Evolutionary conservation across 257 asterid species (phyloP), one percentile per base, ranked within the genome.

Genomic region (Nyctanthes arbortristis): DNA sequence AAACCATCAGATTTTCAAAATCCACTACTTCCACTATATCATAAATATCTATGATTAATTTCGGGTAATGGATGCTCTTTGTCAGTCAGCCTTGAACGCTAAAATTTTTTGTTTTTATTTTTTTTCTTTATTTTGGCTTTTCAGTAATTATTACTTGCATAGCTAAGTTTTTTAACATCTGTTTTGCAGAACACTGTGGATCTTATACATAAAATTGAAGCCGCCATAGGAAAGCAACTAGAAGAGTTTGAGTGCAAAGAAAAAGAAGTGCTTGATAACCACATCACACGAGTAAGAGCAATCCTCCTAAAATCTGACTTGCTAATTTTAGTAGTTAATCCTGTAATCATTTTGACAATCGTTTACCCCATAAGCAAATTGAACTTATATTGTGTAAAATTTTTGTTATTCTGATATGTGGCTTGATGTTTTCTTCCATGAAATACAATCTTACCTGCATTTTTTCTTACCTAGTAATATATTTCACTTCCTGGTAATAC

Each of bases 171-270:
- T 66, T 35, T 45, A 64, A 58, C 45, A 63, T 76, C 27, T 67
- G 27, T 79, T 72, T 22, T 69, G 79, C 94, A 93, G 99, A 81
- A 88, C 71, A 97, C 91, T 70, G 89, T 94, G 71, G 76, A 85
- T 25, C 99, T 94, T 65, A 79, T 94, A 69, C 97, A 91, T 52
- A 83, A 78, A 81, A 91, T 94, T 63, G 99, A 94, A 89, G 88
- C 84, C 54, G 87, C 66, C 57, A 72, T 92, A 12, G 86, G 77
- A 61, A 94, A 89, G 75, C 76, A 82, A 70, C 59, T 91, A 87
- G 99, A 91, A 66, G 68, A 81, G 79, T 91, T 86, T 16, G 95
- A 89, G 30, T 91, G 93, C 63, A 79, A 82, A 27, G 99, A 89
- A 73, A 84, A 84, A 65, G 97, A 94, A 39, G 91, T 82, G 57